Evolutionary conservation across 2,329 filamentous ascomycete genomes (phyloP), one percentile per base, ranked within the genome.

Genomic region (Microsporum canis): DNA sequence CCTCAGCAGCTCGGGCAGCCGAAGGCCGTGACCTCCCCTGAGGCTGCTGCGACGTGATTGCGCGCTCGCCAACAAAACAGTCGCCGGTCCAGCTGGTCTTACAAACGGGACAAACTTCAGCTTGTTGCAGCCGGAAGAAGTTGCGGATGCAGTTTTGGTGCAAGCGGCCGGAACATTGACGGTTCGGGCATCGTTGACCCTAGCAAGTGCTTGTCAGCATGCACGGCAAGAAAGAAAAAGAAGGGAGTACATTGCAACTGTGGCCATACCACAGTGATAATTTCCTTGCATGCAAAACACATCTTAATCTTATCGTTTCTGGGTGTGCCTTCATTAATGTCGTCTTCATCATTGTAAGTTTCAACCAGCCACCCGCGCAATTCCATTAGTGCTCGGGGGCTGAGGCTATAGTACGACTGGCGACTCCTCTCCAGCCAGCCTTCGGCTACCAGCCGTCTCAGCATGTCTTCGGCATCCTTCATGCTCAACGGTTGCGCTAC

Each of bases 261-360:
- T 27, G 38, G 45, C 57, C 63, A 65, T 69, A 81, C 82, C 65
- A 88, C 77, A 0, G 92, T 99, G 45, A 97, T 84, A 64, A 97
- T 87, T 65, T 96, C 91, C 72, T 85, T 88, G 74, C 94, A 99
- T 0, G 89, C 91, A 69, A 88, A 83, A 71, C 94, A 99, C 64
- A 86, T 84, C 75, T 94, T 95, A 71, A 99, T 88, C 64, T 85
- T 84, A 70, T 89, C 82, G 79, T 82, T 84, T 60, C 66, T 64
- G 7, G 70, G 73, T 1, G 75, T 75, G 29, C 74, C 75, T 0
- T 76, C 74, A 0, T 76, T 71, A 38, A 84, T 84, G n/a, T 55
- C 33, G n/a, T 78, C 76, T 7, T 80, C 76, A 60, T 95, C 88
- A 70, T 99, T 97, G 74, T 96, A 99, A 33, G 87, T 89, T 59